phyloP scores from a whole-genome alignment of 2,329 filamentous ascomycete genomes.

The Fusarium tanahbumbuense region DNA sequence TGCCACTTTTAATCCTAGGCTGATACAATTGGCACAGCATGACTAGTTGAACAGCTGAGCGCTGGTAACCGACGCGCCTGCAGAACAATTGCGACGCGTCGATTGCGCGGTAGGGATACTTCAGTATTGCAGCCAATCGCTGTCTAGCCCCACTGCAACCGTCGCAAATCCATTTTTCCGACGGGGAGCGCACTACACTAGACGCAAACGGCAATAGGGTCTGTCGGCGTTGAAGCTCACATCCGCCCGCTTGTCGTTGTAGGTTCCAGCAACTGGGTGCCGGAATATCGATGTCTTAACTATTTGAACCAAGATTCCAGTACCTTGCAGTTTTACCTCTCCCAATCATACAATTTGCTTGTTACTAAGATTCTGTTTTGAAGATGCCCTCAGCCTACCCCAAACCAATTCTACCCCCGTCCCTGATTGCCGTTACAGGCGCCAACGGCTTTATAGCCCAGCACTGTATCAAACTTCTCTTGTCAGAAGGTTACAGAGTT shows the following conservation, averaged over 20 bases:
- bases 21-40: not conserved
- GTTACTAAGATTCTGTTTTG: too few species aligned
- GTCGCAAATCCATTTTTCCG: conserved; percentile 12
- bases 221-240: not conserved
- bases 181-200: not conserved
- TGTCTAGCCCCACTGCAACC: not conserved
- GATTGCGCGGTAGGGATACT: not conserved
- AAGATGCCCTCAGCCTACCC: conserved; percentile 12
- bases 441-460: conserved; percentile 23
- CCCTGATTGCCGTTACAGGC: conserved; percentile 3
- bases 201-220: not conserved
- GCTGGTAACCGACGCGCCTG: not conserved
- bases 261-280: not conserved
- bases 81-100: not conserved
- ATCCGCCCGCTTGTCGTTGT: not conserved
- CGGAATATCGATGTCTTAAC: not conserved
- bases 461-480: not conserved
- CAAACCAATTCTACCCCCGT: not conserved
- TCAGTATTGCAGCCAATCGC: too few species aligned
- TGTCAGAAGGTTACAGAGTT: conserved; percentile 5
- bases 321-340: not conserved
- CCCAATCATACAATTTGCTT: too few species aligned
- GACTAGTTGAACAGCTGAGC: fast-evolving
- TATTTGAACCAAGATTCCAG: not conserved
- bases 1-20: not conserved